phyloP scores from a whole-genome alignment of 352 stramenopile species.

The Phytopythium ostracodes region DNA sequence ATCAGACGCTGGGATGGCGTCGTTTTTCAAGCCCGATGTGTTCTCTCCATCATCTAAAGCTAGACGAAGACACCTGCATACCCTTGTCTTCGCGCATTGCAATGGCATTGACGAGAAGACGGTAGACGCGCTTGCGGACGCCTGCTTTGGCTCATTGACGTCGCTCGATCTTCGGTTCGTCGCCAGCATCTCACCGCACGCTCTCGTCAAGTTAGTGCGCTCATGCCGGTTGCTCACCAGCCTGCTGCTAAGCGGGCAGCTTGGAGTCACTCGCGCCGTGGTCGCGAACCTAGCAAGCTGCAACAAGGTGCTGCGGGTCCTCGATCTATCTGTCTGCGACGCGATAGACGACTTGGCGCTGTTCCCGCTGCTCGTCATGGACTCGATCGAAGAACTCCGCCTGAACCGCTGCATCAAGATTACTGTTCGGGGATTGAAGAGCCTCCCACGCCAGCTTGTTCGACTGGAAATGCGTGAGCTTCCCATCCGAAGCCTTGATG shows the following conservation, averaged over 20 bases:
- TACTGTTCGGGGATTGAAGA: slow-evolving; percentile 35
- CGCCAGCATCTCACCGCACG: slow-evolving; percentile 14
- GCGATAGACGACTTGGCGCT: slow-evolving; percentile 55
- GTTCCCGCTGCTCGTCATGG: slow-evolving; percentile 59
- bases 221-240: slow-evolving; percentile 19
- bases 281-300: slow-evolving; percentile 43
- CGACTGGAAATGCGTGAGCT: slow-evolving; percentile 32
- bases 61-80: slow-evolving; percentile 19
- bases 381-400: slow-evolving; percentile 40
- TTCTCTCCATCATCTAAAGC: not conserved
- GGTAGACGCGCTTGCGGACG: slow-evolving; percentile 25
- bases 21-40: slow-evolving; percentile 34
- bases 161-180: slow-evolving; percentile 37
- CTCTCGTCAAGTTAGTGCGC: slow-evolving; percentile 40
- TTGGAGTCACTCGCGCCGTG: slow-evolving; percentile 36
- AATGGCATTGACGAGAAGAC: slow-evolving; percentile 24
- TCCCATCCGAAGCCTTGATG: slow-evolving; percentile 25
- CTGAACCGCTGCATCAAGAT: slow-evolving; percentile 34
- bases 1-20: slow-evolving; percentile 37
- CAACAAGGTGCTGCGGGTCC: slow-evolving; percentile 47
- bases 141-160: slow-evolving; percentile 23
- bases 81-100: slow-evolving; percentile 22
- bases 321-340: slow-evolving; percentile 52
- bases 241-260: slow-evolving; percentile 30
- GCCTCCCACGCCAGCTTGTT: slow-evolving; percentile 33